phyloP scores from a whole-genome alignment of 768 basidiomycete species.

The Pleurotus pulmonarius region DNA sequence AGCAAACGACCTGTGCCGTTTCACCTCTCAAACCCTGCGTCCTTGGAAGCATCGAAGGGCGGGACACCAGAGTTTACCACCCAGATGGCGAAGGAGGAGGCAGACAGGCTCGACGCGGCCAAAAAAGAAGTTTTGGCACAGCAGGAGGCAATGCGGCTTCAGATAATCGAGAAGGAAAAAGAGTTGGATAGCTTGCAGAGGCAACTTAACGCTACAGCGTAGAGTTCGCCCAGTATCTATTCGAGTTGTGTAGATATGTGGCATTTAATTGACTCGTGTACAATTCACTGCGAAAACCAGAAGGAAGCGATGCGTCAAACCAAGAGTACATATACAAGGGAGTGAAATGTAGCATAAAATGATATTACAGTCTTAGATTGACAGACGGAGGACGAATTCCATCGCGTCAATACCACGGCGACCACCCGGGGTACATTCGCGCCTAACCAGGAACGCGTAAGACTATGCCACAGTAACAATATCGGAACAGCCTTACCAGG shows the following conservation, averaged over 20 bases:
- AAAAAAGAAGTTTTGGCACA: constrained; percentile 66
- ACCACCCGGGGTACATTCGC: constrained; percentile 92
- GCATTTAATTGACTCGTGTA: no score
- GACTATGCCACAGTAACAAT: no score
- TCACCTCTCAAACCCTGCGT: constrained; percentile 52
- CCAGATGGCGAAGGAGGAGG: constrained; percentile 86
- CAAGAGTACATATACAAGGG: no score
- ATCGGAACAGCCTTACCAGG: constrained; percentile 34
- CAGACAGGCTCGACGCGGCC: constrained; percentile 74
- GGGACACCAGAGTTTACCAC: constrained; percentile 81
- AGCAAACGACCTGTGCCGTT: constrained; percentile 68
- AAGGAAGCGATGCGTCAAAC: no score
- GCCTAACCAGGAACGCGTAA: constrained; percentile 37
- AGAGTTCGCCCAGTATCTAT: no score
- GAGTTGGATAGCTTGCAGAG: constrained; percentile 72
- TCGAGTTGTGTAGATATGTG: no score
- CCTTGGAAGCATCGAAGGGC: constrained; percentile 59
- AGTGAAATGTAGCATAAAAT: no score
- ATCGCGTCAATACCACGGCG: constrained; percentile 60
- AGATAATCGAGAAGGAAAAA: constrained; percentile 77
- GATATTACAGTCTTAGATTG: no score
- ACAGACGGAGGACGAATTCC: no score
- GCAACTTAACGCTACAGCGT: constrained; percentile 25
- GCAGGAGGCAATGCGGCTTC: constrained; percentile 67
- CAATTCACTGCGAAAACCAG: no score